Evolutionary conservation across 2,329 filamentous ascomycete genomes (phyloP), one percentile per base, ranked within the genome.

Genomic region (Penicillium sp.): DNA sequence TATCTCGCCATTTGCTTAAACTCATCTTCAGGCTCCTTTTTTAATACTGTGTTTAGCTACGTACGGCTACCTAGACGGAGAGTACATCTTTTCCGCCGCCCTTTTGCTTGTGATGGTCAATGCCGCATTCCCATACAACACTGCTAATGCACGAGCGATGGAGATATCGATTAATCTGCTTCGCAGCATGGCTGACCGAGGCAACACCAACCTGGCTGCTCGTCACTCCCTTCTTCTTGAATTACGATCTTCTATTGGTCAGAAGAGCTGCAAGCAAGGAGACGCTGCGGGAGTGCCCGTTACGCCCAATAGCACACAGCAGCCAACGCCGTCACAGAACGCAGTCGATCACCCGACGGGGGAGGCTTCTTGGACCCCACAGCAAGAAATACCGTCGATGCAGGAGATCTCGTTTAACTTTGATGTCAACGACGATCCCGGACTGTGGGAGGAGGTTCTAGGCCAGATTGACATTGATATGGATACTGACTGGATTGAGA

Each of bases 41-140:
- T n/a, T n/a, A n/a, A n/a, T n/a, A n/a, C n/a, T n/a, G n/a, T n/a
- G n/a, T 10, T 39, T 46, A 71, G 75, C 77, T 19, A 80, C 77
- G 0, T 80, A 77, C 56, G 77, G 77, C 21, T 80, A 78, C 59
- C 77, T 80, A 67, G 77, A 80, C 50, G 73, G 75, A 13, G 77
- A 80, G 52, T 77, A 80, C 55, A 71, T 74, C 22, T 79, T 80
- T 55, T 77, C 75, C 0, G 76, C 77, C 1, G 72, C 76, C 9
- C 71, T 80, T 10, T 69, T 79, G 2, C 69, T 80, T 4, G 73
- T 79, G 21, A 77, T 80, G 72, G 73, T 77, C 19, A 77, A 76
- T 58, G 72, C 74, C 9, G 72, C 76, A 1, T 78, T 80, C 49
- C 77, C 77, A 0, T 60, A 65, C 24, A 70, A 73, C 45, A 57